Conservation (phyloP, 306 rosid genomes). For the Lotus japonicus region DNA sequence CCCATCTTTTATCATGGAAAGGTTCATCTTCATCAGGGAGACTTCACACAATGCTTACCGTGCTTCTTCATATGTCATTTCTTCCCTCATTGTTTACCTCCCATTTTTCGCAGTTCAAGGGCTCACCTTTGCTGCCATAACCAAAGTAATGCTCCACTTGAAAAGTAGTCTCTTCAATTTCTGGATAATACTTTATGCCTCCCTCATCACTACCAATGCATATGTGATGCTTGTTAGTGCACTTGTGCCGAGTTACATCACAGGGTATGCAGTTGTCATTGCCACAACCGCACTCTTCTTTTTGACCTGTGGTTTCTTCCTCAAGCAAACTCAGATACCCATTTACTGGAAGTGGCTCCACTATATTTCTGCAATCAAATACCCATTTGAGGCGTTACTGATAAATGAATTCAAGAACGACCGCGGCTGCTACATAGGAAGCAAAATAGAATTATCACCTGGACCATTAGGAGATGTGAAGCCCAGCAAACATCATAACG, state of each 20-base stretch:
- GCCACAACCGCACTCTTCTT: slow-evolving; percentile 95
- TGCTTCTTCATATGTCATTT: slow-evolving; percentile 73
- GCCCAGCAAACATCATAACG: slow-evolving; percentile 27
- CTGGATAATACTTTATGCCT: slow-evolving; percentile 71
- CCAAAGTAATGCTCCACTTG: slow-evolving; percentile 47
- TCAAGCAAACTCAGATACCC: slow-evolving; percentile 64
- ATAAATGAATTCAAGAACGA: slow-evolving; percentile 64
- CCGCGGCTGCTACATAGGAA: slow-evolving; percentile 49
- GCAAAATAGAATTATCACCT: slow-evolving; percentile 42
- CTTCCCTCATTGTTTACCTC: slow-evolving; percentile 79
- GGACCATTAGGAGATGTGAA: slow-evolving; percentile 61
- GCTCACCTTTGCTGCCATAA: slow-evolving; percentile 73
- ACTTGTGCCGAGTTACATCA: slow-evolving; percentile 85
- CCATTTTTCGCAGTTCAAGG: slow-evolving; percentile 87
- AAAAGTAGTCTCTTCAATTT: slow-evolving; percentile 37
- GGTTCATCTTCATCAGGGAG: slow-evolving; percentile 86
- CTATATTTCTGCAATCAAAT: slow-evolving; percentile 80
- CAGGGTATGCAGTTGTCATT: slow-evolving; percentile 84
- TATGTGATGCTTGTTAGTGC: slow-evolving; percentile 93
- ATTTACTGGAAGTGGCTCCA: slow-evolving; percentile 69
- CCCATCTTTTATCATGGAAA: slow-evolving; percentile 75
- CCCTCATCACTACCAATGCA: slow-evolving; percentile 78
- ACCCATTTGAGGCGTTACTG: slow-evolving; percentile 82
- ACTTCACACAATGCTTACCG: slow-evolving; percentile 88
- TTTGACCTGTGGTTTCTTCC: slow-evolving; percentile 81